A percentile compares a stretch with the other conserved stretches of the same genome.
Conservation (phyloP, 2,329 filamentous ascomycete species). For the Leptographium galeiforme region DNA sequence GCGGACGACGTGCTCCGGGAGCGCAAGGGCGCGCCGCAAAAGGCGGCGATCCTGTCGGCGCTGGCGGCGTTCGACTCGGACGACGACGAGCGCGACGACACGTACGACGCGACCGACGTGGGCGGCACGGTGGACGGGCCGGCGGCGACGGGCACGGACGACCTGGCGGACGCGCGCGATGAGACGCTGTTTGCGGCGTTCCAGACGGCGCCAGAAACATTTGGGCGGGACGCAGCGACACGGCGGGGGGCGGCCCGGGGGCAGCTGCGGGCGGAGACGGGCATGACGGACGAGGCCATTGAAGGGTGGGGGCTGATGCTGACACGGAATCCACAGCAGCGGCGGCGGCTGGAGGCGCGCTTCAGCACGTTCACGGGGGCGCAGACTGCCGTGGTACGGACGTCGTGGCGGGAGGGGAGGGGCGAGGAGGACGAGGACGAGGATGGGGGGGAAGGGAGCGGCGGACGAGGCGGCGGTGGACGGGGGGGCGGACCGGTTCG, state of each 20-base stretch:
- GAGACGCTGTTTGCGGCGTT: conserved; percentile 57
- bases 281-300: conserved; percentile 85
- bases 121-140: conserved; percentile 71
- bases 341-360: conserved; percentile 57
- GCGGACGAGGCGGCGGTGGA: conserved; percentile 37
- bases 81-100: conserved; percentile 94
- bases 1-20: conserved; percentile 62
- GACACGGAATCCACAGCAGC: conserved; percentile 52
- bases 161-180: conserved; percentile 45
- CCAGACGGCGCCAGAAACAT: conserved; percentile 48
- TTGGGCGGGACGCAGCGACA: conserved; percentile 58
- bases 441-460: conserved; percentile 27
- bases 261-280: conserved; percentile 59
- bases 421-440: conserved; percentile 45
- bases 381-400: conserved; percentile 52
- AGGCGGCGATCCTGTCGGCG: conserved; percentile 78
- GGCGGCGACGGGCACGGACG: conserved; percentile 41
- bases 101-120: conserved; percentile 85
- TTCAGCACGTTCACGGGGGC: conserved; percentile 52
- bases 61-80: conserved; percentile 83
- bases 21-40: conserved; percentile 51
- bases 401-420: conserved; percentile 48
- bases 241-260: conserved; percentile 49
- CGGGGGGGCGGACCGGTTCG: conserved; percentile 37
- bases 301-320: conserved; percentile 93